phyloP scores from a whole-genome alignment of 1,284 basidiomycete species.

The Boletellus deceptivus region DNA sequence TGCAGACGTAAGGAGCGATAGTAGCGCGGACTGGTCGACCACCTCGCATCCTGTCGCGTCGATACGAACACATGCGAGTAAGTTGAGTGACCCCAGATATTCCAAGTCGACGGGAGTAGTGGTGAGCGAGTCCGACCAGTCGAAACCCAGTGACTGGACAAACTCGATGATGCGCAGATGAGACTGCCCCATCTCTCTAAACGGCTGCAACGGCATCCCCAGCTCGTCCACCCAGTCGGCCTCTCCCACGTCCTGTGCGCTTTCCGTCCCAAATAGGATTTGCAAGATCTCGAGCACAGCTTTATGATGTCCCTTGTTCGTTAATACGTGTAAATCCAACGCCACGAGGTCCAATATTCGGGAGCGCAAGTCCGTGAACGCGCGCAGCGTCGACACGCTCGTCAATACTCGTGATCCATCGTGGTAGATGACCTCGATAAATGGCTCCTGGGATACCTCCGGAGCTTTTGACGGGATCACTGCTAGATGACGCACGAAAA shows the following conservation, averaged over 20 bases:
- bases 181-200: slow-evolving; percentile 75
- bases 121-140: slow-evolving; percentile 78
- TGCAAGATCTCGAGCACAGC: slow-evolving; percentile 70
- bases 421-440: slow-evolving; percentile 68
- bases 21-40: slow-evolving; percentile 71
- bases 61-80: slow-evolving; percentile 70
- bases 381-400: slow-evolving; percentile 68
- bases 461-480: slow-evolving; percentile 67
- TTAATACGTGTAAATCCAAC: slow-evolving; percentile 86
- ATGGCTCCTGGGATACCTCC: slow-evolving; percentile 45
- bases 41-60: slow-evolving; percentile 80
- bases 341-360: slow-evolving; percentile 87
- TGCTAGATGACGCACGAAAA: slow-evolving; percentile 83
- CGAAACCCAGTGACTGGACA: slow-evolving; percentile 81
- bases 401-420: slow-evolving; percentile 77
- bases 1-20: slow-evolving; percentile 63
- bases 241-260: slow-evolving; percentile 41
- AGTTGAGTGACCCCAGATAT: slow-evolving; percentile 68
- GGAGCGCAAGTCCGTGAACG: slow-evolving; percentile 82
- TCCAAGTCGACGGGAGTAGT: slow-evolving; percentile 62
- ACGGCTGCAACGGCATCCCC: slow-evolving; percentile 45
- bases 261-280: slow-evolving; percentile 70
- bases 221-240: slow-evolving; percentile 43
- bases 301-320: slow-evolving; percentile 72
- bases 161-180: slow-evolving; percentile 85